phyloP scores from a whole-genome alignment of 345 rosid genomes.

The Eucalyptus urophylla region DNA sequence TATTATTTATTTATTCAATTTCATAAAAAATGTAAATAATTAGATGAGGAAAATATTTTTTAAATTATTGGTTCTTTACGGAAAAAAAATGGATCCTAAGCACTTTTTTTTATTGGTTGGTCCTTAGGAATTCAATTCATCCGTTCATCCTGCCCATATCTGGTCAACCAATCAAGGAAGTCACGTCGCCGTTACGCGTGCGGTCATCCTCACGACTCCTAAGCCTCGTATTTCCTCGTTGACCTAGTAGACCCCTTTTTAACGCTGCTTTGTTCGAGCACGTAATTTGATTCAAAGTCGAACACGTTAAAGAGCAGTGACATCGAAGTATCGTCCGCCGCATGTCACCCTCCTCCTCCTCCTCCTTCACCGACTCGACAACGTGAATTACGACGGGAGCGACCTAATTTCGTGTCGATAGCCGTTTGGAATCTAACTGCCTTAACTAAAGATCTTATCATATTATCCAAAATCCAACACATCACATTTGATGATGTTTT shows the following conservation, averaged over 20 bases:
- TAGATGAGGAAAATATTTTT: too few relatives aligned
- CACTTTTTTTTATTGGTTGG: not conserved
- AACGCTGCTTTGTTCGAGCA: not conserved
- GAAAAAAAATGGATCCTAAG: too few relatives aligned
- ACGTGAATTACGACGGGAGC: not conserved
- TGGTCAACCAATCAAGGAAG: not conserved
- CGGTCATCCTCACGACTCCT: not conserved
- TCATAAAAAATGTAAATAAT: too few relatives aligned
- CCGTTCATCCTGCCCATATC: not conserved
- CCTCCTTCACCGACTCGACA: not conserved
- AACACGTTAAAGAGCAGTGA: not conserved
- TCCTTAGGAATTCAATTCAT: not conserved
- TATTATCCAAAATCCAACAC: not conserved
- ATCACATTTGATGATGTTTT: not conserved
- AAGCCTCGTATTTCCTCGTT: not conserved
- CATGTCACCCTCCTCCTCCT: not conserved
- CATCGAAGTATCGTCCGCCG: not conserved
- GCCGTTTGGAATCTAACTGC: not conserved
- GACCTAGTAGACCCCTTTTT: not conserved
- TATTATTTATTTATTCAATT: too few relatives aligned
- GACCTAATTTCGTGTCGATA: not conserved
- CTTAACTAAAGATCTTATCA: not conserved
- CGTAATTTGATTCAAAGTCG: not conserved
- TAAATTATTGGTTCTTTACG: too few relatives aligned
- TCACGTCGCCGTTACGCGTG: not conserved